Evolutionary conservation across 2,329 filamentous ascomycete species (phyloP).

Genomic region (Penicillium fuscoglaucum): DNA sequence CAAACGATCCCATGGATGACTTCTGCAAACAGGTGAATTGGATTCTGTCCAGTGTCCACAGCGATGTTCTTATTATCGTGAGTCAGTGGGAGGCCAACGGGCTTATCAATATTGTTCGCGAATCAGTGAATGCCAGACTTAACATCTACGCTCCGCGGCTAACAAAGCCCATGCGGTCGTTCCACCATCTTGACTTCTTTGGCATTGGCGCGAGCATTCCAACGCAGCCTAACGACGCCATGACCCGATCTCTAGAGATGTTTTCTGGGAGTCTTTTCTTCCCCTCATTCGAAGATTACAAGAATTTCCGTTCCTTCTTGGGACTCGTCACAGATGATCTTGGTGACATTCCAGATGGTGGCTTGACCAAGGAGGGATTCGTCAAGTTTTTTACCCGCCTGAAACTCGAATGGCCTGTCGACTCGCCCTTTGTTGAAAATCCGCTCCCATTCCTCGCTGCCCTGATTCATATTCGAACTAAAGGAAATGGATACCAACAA

Average conservation of each 20-base stretch:
- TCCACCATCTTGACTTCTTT: slow-evolving; percentile 51
- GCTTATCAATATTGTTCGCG: slow-evolving; percentile 47
- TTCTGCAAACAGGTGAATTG: slow-evolving; percentile 59
- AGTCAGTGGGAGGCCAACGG: slow-evolving; percentile 62
- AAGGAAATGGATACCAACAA: slow-evolving; percentile 44
- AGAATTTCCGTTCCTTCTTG: slow-evolving; percentile 19
- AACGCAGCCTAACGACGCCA: not conserved
- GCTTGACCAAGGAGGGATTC: slow-evolving; percentile 27
- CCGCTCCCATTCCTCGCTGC: slow-evolving; percentile 36
- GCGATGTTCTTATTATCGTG: slow-evolving; percentile 51
- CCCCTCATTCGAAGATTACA: slow-evolving; percentile 54
- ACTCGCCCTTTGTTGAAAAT: slow-evolving; percentile 32
- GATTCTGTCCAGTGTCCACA: slow-evolving; percentile 44
- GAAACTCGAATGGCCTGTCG: slow-evolving; percentile 34
- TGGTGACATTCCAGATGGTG: slow-evolving; percentile 14
- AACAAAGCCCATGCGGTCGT: slow-evolving; percentile 37
- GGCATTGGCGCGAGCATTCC: slow-evolving; percentile 27
- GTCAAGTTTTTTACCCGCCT: slow-evolving; percentile 27
- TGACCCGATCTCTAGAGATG: slow-evolving; percentile 53
- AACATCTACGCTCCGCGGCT: slow-evolving; percentile 54
- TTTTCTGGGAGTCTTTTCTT: slow-evolving; percentile 70
- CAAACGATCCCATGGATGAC: slow-evolving; percentile 49
- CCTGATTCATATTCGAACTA: slow-evolving; percentile 39
- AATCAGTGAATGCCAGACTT: slow-evolving; percentile 40
- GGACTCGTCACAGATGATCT: slow-evolving; percentile 43